A percentile compares a stretch with the other conserved stretches of the same genome.
These are phyloP conservation scores for Cicer cuneatum DNA, from an alignment of 306 rosid genomes.

Conservation along the genomic window DNA sequence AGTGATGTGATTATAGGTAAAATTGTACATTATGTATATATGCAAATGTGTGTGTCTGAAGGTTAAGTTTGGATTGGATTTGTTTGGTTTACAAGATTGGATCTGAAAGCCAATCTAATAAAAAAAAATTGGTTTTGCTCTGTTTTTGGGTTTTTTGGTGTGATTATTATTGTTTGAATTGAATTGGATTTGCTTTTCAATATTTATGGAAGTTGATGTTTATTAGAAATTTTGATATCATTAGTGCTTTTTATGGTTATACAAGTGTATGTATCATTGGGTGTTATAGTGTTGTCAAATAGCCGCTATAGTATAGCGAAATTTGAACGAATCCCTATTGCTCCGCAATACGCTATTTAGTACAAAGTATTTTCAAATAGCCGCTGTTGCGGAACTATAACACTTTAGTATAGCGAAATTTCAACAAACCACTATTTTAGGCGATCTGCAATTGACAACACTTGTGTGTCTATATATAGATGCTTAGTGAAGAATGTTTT, in stretches of 20 bases:
- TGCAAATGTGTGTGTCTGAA: background rate
- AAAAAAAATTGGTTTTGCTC: background rate
- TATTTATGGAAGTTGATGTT: slow-evolving; percentile 6
- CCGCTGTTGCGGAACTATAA: too few species aligned
- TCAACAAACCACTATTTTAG: too few species aligned
- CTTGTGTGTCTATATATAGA: background rate
- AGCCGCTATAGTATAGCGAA: too few species aligned
- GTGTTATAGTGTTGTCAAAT: background rate
- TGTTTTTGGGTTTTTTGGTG: background rate
- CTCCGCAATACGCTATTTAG: too few species aligned
- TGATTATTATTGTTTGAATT: background rate
- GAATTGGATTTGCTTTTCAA: background rate
- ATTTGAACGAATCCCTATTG: too few species aligned
- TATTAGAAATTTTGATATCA: background rate
- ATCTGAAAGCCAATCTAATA: background rate
- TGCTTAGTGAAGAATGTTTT: slow-evolving; percentile 21
- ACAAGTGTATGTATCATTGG: slow-evolving; percentile 13
- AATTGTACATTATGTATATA: background rate
- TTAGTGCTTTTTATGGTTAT: background rate
- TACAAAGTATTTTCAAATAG: too few species aligned
- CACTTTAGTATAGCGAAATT: too few species aligned
- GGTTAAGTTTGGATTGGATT: background rate
- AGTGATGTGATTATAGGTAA: too few species aligned
- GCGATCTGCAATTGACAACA: too few species aligned
- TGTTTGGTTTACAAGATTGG: background rate